phyloP scores from a whole-genome alignment of 352 stramenopile genomes.

The Phytopythium delawarense region DNA sequence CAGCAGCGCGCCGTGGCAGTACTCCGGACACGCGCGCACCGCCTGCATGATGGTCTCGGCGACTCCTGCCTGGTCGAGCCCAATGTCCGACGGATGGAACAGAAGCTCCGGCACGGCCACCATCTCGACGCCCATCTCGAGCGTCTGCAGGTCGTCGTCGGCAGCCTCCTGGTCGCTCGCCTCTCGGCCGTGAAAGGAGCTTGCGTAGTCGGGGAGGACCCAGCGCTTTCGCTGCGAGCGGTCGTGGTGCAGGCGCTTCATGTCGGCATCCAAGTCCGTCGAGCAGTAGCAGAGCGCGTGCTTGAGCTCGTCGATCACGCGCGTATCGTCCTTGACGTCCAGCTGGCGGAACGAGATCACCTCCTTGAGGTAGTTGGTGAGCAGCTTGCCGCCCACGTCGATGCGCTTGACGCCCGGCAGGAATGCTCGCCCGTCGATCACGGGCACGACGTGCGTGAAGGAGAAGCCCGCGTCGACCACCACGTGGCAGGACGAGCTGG shows the following conservation, averaged over 20 bases:
- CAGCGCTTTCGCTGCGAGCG: conserved; percentile 49
- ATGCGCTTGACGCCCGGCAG: conserved; percentile 60
- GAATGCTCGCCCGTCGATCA: conserved; percentile 67
- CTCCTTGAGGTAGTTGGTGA: conserved; percentile 97
- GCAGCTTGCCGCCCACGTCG: conserved; percentile 93
- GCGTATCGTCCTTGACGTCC: conserved; percentile 94
- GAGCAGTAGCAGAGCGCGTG: conserved; percentile 89
- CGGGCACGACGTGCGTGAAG: conserved; percentile 92
- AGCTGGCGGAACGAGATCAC: conserved; percentile 94
- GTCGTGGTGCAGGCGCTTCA: conserved; percentile 39
- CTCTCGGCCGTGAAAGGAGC: conserved; percentile 52
- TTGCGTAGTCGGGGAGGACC: conserved; percentile 81
- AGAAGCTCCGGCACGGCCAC: conserved; percentile 89
- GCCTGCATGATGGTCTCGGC: conserved; percentile 83
- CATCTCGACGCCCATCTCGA: conserved; percentile 86
- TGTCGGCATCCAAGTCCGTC: conserved; percentile 80
- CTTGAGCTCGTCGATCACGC: conserved; percentile 82
- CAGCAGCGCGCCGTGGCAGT: conserved; percentile 73
- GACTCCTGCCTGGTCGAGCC: conserved; percentile 83
- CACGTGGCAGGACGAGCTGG: conserved; percentile 51
- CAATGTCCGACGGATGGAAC: conserved; percentile 91
- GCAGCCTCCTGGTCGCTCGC: conserved; percentile 13
- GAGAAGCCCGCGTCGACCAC: conserved; percentile 95
- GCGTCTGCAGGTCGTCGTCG: conserved; percentile 45
- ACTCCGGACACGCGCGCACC: conserved; percentile 68